Percentiles rank a stretch among this genome's conserved stretches.
Conservation (phyloP, 805 yeast species). For the Nakazawaea molendinolei region DNA sequence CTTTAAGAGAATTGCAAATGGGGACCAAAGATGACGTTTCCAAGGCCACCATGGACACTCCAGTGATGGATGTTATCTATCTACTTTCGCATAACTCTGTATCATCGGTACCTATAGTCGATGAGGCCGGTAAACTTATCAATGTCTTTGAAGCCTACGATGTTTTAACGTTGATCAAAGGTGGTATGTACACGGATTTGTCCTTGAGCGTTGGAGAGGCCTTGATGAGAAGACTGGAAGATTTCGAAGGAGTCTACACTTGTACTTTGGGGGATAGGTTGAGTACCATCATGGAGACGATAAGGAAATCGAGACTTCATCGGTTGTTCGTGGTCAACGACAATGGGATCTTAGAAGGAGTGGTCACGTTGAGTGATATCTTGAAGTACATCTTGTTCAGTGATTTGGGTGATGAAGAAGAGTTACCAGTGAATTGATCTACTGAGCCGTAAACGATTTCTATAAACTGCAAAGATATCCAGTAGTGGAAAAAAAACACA, state of each 20-base stretch:
- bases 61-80: conserved; percentile 90
- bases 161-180: conserved; percentile 85
- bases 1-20: conserved; percentile 63
- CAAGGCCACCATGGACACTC: conserved; percentile 83
- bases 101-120: conserved; percentile 89
- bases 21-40: conserved; percentile 53
- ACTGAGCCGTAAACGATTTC: too few species aligned
- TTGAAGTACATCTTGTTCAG: conserved; percentile 74
- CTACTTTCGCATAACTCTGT: conserved; percentile 73
- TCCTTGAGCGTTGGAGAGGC: conserved; percentile 95
- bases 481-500: too few species aligned
- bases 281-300: conserved; percentile 87
- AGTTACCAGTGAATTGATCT: not conserved
- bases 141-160: conserved; percentile 97
- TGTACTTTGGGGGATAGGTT: conserved; percentile 84
- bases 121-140: conserved; percentile 58
- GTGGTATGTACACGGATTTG: conserved; percentile 88
- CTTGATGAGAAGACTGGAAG: conserved; percentile 85
- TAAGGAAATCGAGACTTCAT: conserved; percentile 84
- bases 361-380: conserved; percentile 87
- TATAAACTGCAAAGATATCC: too few species aligned
- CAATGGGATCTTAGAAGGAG: conserved; percentile 70
- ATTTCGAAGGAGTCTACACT: conserved; percentile 96
- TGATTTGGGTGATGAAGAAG: conserved; percentile 7
- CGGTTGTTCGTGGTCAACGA: conserved; percentile 88